phyloP scores from a whole-genome alignment of 345 rosid species.

The Excoecaria agallocha region DNA sequence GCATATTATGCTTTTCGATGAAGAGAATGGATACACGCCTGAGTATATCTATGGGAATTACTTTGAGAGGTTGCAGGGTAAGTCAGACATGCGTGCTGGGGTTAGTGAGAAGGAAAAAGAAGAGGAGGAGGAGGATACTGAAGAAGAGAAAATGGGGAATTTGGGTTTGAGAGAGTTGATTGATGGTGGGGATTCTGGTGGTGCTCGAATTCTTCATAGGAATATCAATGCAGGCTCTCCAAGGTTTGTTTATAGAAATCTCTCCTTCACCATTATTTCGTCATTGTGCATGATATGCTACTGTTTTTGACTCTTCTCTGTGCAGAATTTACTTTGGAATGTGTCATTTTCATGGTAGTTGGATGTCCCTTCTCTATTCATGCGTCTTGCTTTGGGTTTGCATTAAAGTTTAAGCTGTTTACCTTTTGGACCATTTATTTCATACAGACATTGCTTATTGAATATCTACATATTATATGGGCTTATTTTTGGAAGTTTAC shows the following conservation, averaged over 20 bases:
- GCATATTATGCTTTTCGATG: slow-evolving; percentile 88
- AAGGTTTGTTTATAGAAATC: slow-evolving; percentile 37
- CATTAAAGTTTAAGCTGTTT: background rate
- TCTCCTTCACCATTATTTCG: background rate
- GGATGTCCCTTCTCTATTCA: background rate
- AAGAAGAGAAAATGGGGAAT: slow-evolving; percentile 49
- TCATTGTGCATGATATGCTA: background rate
- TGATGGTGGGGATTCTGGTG: slow-evolving; percentile 52
- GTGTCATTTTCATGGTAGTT: background rate
- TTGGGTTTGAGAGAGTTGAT: slow-evolving; percentile 87
- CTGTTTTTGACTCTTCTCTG: background rate
- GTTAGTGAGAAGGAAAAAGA: slow-evolving; percentile 24
- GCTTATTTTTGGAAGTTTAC: background rate
- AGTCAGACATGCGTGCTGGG: background rate
- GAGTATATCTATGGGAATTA: slow-evolving; percentile 97
- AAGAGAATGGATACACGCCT: slow-evolving; percentile 75
- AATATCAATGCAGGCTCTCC: slow-evolving; percentile 57
- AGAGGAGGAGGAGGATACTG: slow-evolving; percentile 35
- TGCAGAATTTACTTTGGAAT: background rate
- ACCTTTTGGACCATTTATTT: background rate
- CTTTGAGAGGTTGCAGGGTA: slow-evolving; percentile 78
- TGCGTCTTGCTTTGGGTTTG: background rate
- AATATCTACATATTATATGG: background rate
- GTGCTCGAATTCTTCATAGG: slow-evolving; percentile 80
- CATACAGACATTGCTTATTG: background rate